phyloP scores from a whole-genome alignment of 306 rosid species.

The Ammopiptanthus mongolicus region DNA sequence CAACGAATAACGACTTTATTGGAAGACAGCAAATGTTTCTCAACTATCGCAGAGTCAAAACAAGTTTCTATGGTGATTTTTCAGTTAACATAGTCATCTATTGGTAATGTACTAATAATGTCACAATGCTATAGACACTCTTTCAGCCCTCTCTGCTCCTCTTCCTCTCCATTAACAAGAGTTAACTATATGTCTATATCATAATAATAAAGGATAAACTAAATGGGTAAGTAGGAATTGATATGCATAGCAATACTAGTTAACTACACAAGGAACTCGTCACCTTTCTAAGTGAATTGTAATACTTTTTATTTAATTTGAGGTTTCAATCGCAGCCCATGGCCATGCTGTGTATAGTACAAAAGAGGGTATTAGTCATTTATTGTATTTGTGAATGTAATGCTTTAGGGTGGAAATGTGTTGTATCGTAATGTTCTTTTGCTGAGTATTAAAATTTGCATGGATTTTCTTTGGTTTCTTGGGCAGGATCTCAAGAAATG shows the following conservation, averaged over 20 bases:
- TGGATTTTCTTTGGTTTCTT: neutral
- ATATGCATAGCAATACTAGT: neutral
- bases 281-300: neutral
- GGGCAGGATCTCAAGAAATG: conserved; percentile 81
- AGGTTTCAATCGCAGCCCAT: neutral
- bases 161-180: neutral
- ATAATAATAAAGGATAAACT: neutral
- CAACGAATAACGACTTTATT: neutral
- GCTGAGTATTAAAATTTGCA: conserved; percentile 2
- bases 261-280: neutral
- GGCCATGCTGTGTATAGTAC: neutral
- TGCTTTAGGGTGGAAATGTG: conserved; percentile 9
- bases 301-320: neutral
- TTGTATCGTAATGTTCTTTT: neutral
- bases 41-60: neutral
- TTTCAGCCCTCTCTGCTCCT: neutral
- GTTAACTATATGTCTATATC: neutral
- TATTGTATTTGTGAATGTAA: neutral
- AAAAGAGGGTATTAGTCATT: neutral
- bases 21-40: conserved; percentile 22
- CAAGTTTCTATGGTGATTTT: neutral
- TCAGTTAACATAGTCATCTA: neutral
- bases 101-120: neutral
- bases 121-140: neutral
- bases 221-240: neutral